Evolutionary conservation across 2,329 filamentous ascomycete species (phyloP).

Genomic region (Arthrobotrys musiformis): DNA sequence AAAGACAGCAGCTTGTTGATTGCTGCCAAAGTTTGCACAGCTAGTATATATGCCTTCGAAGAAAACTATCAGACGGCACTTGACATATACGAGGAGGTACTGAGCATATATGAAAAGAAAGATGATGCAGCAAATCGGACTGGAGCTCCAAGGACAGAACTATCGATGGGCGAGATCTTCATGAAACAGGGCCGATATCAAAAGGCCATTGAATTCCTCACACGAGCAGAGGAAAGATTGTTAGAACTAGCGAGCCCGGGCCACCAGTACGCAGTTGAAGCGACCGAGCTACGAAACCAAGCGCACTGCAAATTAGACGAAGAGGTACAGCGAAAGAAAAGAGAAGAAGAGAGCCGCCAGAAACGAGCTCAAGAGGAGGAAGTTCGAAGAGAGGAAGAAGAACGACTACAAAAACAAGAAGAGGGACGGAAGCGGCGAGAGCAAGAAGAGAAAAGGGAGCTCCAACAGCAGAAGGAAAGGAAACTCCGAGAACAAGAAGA

Average conservation of each 20-base stretch:
- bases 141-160: not conserved
- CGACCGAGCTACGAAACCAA: not conserved
- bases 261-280: not conserved
- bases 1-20: not conserved
- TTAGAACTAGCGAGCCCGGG: not conserved
- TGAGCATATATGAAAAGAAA: not conserved
- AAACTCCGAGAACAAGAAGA: not conserved
- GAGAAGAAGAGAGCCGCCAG: not conserved
- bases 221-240: not conserved
- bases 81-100: not conserved
- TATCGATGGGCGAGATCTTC: not conserved
- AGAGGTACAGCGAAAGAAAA: no score
- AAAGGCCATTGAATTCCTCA: not conserved
- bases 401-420: not conserved
- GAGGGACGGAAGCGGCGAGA: no score
- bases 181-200: not conserved
- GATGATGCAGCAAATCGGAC: not conserved
- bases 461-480: not conserved
- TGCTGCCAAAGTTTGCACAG: not conserved
- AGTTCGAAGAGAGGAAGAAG: not conserved
- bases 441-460: not conserved
- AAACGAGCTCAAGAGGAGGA: not conserved
- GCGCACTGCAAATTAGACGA: not conserved
- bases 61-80: slow-evolving; percentile 9
- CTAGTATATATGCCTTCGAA: slow-evolving; percentile 5